Evolutionary conservation across 2,329 filamentous ascomycete genomes (phyloP).

Genomic region (Diatrype stigma): DNA sequence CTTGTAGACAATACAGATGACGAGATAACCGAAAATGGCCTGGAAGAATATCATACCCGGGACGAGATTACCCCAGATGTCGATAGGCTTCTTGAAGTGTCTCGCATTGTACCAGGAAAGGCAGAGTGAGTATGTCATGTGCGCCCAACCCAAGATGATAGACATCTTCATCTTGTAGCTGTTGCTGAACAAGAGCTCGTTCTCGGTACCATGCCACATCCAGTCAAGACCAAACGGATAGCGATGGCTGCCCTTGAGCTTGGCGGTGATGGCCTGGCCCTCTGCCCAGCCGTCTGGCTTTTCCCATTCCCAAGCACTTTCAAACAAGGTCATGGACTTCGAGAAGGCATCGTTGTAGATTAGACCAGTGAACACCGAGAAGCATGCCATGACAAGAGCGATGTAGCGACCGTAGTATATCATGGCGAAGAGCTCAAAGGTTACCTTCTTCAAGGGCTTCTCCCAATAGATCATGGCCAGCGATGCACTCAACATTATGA

Average conservation of each 20-base stretch:
- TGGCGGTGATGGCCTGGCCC: conserved; percentile 60
- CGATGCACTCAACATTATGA: conserved; percentile 81
- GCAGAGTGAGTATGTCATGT: conserved; percentile 98
- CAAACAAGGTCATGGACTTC: conserved; percentile 82
- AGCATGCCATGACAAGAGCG: conserved; percentile 95
- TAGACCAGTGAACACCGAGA: conserved; percentile 94
- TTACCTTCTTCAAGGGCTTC: conserved; percentile 85
- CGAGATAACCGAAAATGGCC: conserved; percentile 94
- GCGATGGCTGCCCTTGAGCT: conserved; percentile 68
- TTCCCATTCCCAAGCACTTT: conserved; percentile 81
- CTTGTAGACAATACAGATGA: conserved; percentile 93
- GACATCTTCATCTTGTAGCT: conserved; percentile 99
- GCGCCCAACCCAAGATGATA: conserved; percentile 93
- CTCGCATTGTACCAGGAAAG: conserved; percentile 89
- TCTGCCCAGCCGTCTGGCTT: conserved; percentile 63
- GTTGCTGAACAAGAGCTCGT: conserved; percentile 93
- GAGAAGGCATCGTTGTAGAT: conserved; percentile 99
- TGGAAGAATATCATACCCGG: conserved; percentile 99
- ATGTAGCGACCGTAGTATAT: conserved; percentile 99
- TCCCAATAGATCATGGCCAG: conserved; percentile 96
- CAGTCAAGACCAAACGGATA: conserved; percentile 96
- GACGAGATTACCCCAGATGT: conserved; percentile 96
- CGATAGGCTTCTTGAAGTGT: conserved; percentile 91
- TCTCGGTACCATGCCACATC: conserved; percentile 95
- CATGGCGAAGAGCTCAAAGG: conserved; percentile 94